These are phyloP conservation scores for Manihot esculenta DNA, from an alignment of 441 rosid genomes.

Conservation along the genomic window DNA sequence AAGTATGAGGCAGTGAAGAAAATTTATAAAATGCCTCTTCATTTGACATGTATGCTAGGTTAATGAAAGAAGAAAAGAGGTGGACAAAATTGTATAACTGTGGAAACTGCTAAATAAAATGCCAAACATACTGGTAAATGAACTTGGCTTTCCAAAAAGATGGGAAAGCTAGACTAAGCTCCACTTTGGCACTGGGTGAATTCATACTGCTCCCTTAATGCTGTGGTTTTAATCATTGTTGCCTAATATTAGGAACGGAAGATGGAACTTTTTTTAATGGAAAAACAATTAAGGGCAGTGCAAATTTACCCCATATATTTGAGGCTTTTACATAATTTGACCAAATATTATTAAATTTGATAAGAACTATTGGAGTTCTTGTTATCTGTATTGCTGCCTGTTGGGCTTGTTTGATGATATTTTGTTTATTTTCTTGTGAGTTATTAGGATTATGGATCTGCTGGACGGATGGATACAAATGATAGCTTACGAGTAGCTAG, in stretches of 20 bases:
- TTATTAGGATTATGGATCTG: conserved; percentile 78
- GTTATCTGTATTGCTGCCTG: background rate
- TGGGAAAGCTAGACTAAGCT: background rate
- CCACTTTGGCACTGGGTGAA: background rate
- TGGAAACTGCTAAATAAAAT: background rate
- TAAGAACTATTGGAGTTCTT: background rate
- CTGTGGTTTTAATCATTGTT: background rate
- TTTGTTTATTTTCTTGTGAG: background rate
- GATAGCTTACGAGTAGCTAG: conserved; percentile 94
- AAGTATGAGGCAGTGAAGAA: background rate
- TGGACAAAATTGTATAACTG: background rate
- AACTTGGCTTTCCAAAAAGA: background rate
- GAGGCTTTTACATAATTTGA: background rate
- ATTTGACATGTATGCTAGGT: background rate
- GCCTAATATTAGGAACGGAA: background rate
- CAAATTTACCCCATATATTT: background rate
- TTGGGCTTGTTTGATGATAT: conserved; percentile 1
- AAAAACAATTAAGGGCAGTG: background rate
- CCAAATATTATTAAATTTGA: background rate
- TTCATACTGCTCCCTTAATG: background rate
- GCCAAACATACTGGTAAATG: background rate
- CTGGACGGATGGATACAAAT: conserved; percentile 90
- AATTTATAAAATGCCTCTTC: background rate
- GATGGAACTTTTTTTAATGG: background rate
- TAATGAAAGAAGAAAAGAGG: background rate